phyloP scores from a whole-genome alignment of 768 basidiomycete species.

The Lactarius deliciosus region DNA sequence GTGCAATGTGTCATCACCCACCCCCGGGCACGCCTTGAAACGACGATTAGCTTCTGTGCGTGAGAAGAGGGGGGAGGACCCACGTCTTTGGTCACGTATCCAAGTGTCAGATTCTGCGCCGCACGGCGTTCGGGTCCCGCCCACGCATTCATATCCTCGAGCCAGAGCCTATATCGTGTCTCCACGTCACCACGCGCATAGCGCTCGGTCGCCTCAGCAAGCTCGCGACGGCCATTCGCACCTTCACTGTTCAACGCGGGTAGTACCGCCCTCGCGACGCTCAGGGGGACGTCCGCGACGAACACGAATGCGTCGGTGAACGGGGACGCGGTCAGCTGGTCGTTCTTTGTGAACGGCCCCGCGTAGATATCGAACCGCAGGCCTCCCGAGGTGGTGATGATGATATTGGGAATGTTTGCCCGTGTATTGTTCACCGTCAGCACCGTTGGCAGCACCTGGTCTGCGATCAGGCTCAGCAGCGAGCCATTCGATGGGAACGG shows the following conservation, averaged over 20 bases:
- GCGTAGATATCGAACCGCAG: constrained; percentile 65
- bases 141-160: constrained; percentile 52
- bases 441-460: constrained; percentile 42
- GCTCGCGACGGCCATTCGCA: constrained; percentile 37
- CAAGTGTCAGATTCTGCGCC: constrained; percentile 56
- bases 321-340: constrained; percentile 73
- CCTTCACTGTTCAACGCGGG: constrained; percentile 51
- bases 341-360: constrained; percentile 76
- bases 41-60: neutral
- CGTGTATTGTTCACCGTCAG: constrained; percentile 65
- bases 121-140: constrained; percentile 42
- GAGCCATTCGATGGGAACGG: constrained; percentile 64
- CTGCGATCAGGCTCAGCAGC: constrained; percentile 56
- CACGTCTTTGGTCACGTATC: constrained; percentile 75
- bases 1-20: constrained; percentile 74
- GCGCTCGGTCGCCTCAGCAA: constrained; percentile 36
- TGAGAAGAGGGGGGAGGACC: constrained; percentile 29
- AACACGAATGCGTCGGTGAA: constrained; percentile 65
- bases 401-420: constrained; percentile 56
- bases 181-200: constrained; percentile 54
- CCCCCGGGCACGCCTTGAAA: constrained; percentile 61
- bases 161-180: constrained; percentile 52
- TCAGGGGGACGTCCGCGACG: constrained; percentile 53
- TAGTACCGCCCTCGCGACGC: constrained; percentile 54
- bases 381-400: constrained; percentile 63